A percentile compares a stretch with the other conserved stretches of the same genome.
Evolutionary conservation across 768 basidiomycete species (phyloP).

Genomic region (Leccinum obscurum): DNA sequence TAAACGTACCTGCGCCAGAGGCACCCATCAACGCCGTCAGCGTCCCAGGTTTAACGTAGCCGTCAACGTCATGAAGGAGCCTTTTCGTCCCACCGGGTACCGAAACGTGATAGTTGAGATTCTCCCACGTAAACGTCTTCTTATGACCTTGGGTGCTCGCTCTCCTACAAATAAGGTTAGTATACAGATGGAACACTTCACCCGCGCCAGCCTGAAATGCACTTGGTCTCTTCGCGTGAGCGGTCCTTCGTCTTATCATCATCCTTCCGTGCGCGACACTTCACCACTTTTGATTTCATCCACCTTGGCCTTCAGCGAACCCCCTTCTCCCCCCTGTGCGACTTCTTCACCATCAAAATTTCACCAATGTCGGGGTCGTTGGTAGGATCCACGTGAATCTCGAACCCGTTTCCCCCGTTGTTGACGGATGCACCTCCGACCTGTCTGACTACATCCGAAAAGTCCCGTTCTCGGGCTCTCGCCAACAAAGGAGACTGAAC

Average conservation of each 20-base stretch:
- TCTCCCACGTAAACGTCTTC: conserved; percentile 78
- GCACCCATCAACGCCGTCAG: conserved; percentile 89
- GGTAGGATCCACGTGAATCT: too few relatives aligned
- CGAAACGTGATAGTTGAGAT: conserved; percentile 75
- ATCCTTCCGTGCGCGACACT: not conserved
- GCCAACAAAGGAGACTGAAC: too few relatives aligned
- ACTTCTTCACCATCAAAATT: too few relatives aligned
- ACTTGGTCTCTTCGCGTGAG: conserved; percentile 18
- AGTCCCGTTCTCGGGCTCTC: too few relatives aligned
- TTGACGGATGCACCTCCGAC: too few relatives aligned
- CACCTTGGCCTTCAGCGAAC: too few relatives aligned
- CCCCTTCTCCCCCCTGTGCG: too few relatives aligned
- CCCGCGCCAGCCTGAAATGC: conserved; percentile 1
- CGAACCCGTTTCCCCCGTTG: too few relatives aligned
- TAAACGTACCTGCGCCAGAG: conserved; percentile 63
- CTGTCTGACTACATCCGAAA: too few relatives aligned
- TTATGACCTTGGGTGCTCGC: conserved; percentile 5
- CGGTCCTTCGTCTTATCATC: conserved; percentile 24
- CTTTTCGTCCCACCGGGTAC: conserved; percentile 57
- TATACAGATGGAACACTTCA: not conserved
- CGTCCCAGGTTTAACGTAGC: conserved; percentile 85
- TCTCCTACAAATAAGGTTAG: conserved; percentile 7
- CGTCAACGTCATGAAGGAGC: conserved; percentile 73
- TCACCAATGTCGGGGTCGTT: too few relatives aligned
- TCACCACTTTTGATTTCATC: too few relatives aligned